These are phyloP conservation scores for Boletellus ananiceps DNA, from an alignment of 768 basidiomycete genomes.

Conservation along the genomic window DNA sequence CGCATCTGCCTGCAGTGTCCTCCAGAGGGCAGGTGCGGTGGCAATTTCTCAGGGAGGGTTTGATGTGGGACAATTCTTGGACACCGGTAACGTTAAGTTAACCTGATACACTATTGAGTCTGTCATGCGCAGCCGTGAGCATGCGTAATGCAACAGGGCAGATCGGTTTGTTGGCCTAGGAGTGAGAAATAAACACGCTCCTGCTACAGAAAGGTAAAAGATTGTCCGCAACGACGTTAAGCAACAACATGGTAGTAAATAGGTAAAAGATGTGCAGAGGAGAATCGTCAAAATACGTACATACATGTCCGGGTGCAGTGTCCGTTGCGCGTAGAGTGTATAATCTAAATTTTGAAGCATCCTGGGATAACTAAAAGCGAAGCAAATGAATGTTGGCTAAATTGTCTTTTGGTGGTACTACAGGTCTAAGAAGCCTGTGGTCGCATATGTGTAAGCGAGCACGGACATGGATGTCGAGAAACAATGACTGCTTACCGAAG, in stretches of 20 bases:
- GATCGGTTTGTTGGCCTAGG: neutral
- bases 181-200: neutral
- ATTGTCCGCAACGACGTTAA: conserved; percentile 15
- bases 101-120: conserved; percentile 26
- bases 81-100: conserved; percentile 48
- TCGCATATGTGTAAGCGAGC: neutral
- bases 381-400: conserved; percentile 16
- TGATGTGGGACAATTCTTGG: conserved; percentile 53
- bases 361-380: conserved; percentile 18
- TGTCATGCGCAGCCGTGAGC: neutral
- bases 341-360: conserved; percentile 18
- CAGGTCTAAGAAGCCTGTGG: conserved; percentile 22
- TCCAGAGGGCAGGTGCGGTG: conserved; percentile 75
- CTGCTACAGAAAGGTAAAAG: conserved; percentile 1
- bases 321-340: conserved; percentile 11
- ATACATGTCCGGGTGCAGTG: conserved; percentile 7
- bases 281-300: conserved; percentile 13
- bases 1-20: conserved; percentile 43
- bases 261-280: neutral
- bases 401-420: conserved; percentile 20
- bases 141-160: neutral
- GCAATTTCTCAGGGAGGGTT: conserved; percentile 48
- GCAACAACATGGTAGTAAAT: conserved; percentile 8
- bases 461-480: neutral
- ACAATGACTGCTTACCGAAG: conserved; percentile 45